Base-by-base conservation (phyloP, 106 monocot genomes). In the Dendrobium nobile region DNA sequence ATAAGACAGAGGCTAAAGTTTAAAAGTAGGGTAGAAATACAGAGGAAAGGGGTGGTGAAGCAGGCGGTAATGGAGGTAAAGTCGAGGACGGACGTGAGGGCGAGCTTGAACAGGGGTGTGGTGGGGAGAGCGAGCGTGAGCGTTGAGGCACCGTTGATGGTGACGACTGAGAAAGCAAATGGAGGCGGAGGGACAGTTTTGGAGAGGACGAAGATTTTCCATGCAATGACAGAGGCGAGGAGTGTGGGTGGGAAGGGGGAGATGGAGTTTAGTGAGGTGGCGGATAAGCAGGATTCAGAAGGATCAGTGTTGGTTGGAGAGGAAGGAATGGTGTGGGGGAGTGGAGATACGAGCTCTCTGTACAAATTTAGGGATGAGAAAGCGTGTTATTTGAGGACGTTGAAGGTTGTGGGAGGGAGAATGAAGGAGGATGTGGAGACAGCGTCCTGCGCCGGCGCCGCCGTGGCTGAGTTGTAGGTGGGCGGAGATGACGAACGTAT, bases 1-100 rank as follows among this genome's bases (percentile, higher is more conserved):
- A 17, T 88, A 18, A 75, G 78, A 20, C 86, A 85, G 37, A 41
- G 77, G 28, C 61, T 82, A 67, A 83, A 85, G 80, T 91, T 86
- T 78, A 84, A 84, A 51, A 91, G 91, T 76, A 41, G 28, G 1
- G 80, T 90, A 2, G 82, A 77, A 75, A 77, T 82, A 24, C 67
- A 80, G 78, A 79, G 77, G 6, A 73, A 80, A 54, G 86, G 91
- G 5, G 77, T 68, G 18, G 43, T 64, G 41, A 86, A 86, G 86
- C 54, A 82, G 19, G 81, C 77, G 5, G 82, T 65, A 28, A 48
- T 82, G 67, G 77, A 77, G 31, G 77, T 67, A 45, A 82, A 82
- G 45, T 7, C 61, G 28, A 82, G 77, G 77, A 77, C 77, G 13
- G 77, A 47, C 4, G 77, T 82, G 0, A 45, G 67, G 47, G 40